A percentile compares a stretch with the other conserved stretches of the same genome.
Conservation (phyloP, 2,329 filamentous ascomycete species). For the Penicillium glabrum region DNA sequence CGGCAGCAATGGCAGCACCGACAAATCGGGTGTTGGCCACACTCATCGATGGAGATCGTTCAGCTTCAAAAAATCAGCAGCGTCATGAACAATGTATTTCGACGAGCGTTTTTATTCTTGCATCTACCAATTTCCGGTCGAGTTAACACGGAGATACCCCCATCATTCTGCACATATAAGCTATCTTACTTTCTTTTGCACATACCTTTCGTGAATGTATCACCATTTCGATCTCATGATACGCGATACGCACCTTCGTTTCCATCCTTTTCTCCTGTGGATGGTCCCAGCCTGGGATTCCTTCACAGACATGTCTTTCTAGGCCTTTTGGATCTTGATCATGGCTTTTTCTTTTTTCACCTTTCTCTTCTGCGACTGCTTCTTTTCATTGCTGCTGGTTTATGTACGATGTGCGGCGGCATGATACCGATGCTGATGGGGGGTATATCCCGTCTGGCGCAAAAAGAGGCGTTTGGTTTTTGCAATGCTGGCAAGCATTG, state of each 20-base stretch:
- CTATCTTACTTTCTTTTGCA: conserved; percentile 22
- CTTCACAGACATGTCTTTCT: conserved; percentile 18
- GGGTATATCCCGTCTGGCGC: conserved; percentile 6
- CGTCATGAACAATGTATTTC: conserved; percentile 8
- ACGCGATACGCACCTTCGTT: conserved; percentile 7
- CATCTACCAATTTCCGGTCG: conserved; percentile 10
- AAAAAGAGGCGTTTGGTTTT: conserved; percentile 19
- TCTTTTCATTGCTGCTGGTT: conserved; percentile 4
- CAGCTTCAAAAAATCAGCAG: conserved; percentile 22
- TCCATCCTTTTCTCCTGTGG: conserved; percentile 11
- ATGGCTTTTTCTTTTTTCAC: not conserved
- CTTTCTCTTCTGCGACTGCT: not conserved
- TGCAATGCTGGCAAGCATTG: conserved; percentile 15
- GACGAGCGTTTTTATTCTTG: conserved; percentile 11
- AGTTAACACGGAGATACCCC: conserved; percentile 21
- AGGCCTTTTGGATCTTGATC: conserved; percentile 13
- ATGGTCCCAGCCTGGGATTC: not conserved
- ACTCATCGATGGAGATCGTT: conserved; percentile 24
- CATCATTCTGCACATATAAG: conserved; percentile 22
- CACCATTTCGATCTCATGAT: conserved; percentile 26
- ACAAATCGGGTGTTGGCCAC: conserved; percentile 11
- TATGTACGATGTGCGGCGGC: conserved; percentile 18
- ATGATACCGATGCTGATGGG: conserved; percentile 9
- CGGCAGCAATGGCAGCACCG: conserved; percentile 1
- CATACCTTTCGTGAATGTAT: conserved; percentile 33